Conservation (phyloP, 257 asterid genomes). For the Linderniella brevidens region DNA sequence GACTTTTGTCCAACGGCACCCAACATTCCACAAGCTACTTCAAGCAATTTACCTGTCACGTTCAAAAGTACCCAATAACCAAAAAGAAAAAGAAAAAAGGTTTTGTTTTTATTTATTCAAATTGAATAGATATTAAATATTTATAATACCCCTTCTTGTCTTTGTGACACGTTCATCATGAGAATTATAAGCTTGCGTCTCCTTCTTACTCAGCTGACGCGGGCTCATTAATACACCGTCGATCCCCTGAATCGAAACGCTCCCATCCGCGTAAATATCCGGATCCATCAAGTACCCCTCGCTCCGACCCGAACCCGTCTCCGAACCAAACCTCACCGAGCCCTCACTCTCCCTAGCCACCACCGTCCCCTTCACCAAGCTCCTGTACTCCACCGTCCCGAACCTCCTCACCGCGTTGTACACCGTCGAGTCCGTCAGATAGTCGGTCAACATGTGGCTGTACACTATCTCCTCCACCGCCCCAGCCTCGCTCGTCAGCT, state of each 20-base stretch:
- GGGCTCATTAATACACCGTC: constrained; percentile 63
- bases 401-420: constrained; percentile 79
- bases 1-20: constrained; percentile 50
- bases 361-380: constrained; percentile 61
- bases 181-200: constrained; percentile 33
- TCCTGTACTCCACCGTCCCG: constrained; percentile 71
- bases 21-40: constrained; percentile 60
- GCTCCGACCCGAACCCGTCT: constrained; percentile 38
- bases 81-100: too few species aligned
- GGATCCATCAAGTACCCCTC: constrained; percentile 58
- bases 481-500: constrained; percentile 60
- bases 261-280: constrained; percentile 83
- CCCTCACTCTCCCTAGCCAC: constrained; percentile 90
- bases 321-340: constrained; percentile 56
- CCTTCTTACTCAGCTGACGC: constrained; percentile 34
- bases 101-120: too few species aligned
- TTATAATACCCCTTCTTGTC: background rate
- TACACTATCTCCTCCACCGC: constrained; percentile 94
- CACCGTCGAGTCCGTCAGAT: constrained; percentile 92
- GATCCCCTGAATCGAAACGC: constrained; percentile 91
- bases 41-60: constrained; percentile 67
- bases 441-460: constrained; percentile 73
- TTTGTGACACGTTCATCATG: constrained; percentile 21
- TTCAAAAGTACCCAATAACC: too few species aligned
- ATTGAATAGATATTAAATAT: background rate